phyloP scores from a whole-genome alignment of 176 grass and related monocot genomes.

The Triticum monococcum region DNA sequence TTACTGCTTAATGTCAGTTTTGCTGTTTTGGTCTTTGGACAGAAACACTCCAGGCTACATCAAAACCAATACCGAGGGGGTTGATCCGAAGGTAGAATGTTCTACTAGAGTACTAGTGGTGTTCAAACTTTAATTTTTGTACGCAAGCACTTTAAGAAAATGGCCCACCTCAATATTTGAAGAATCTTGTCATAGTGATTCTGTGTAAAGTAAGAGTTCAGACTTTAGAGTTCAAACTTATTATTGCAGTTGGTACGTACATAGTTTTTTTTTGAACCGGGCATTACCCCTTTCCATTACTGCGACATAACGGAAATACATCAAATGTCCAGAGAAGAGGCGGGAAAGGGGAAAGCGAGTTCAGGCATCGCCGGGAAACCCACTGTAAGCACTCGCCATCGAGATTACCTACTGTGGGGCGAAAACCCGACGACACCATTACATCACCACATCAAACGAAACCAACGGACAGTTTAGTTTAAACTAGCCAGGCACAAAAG shows the following conservation, averaged over 20 bases:
- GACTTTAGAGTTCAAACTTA: conserved; percentile 13
- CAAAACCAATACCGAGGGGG: conserved; percentile 64
- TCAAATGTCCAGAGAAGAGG: too few species aligned
- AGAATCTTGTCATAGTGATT: neutral
- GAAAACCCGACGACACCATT: too few species aligned
- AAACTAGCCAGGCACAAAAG: too few species aligned
- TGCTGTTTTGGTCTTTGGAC: conserved; percentile 32
- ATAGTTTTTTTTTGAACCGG: too few species aligned
- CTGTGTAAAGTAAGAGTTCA: neutral
- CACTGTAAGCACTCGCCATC: too few species aligned
- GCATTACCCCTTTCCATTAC: too few species aligned
- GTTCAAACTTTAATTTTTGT: conserved; percentile 23
- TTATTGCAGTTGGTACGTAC: neutral
- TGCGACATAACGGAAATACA: too few species aligned
- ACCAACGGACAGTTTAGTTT: too few species aligned
- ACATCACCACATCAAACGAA: too few species aligned
- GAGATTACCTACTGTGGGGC: too few species aligned
- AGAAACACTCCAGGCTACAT: conserved; percentile 97
- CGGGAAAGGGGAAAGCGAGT: too few species aligned
- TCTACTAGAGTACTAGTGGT: neutral
- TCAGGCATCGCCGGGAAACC: too few species aligned
- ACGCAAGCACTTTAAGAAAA: neutral
- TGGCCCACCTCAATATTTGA: conserved; percentile 1
- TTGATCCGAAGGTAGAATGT: conserved; percentile 55
- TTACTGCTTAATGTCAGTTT: conserved; percentile 25